phyloP scores from a whole-genome alignment of 2,329 filamentous ascomycete species.

The Ophiostoma montium region DNA sequence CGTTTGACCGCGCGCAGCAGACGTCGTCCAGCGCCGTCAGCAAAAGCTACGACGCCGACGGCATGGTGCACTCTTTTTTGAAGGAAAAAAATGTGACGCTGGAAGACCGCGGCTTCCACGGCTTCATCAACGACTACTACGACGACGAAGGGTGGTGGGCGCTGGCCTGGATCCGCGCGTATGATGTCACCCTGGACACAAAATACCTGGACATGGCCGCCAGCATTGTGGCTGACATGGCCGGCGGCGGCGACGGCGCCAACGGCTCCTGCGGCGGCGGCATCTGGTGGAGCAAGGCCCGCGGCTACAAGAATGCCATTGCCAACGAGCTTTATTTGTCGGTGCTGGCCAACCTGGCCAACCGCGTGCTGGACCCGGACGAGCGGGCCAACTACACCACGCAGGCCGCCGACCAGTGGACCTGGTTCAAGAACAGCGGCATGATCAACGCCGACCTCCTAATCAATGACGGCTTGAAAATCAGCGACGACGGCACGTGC shows the following conservation, averaged over 20 bases:
- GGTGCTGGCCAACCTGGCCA: conserved; percentile 37
- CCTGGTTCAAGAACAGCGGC: conserved; percentile 35
- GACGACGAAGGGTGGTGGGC: conserved; percentile 53
- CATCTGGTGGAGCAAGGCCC: conserved; percentile 42
- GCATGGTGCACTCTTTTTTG: conserved; percentile 22
- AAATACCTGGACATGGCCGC: conserved; percentile 37
- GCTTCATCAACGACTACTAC: conserved; percentile 42
- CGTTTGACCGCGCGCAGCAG: conserved; percentile 31
- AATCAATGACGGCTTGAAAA: conserved; percentile 38
- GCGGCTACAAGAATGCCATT: conserved; percentile 35
- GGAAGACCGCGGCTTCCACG: conserved; percentile 22
- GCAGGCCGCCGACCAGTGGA: conserved; percentile 34
- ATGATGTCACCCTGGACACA: conserved; percentile 32
- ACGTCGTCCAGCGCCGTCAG: conserved; percentile 21
- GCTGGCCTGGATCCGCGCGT: conserved; percentile 40
- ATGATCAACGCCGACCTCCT: conserved; percentile 35
- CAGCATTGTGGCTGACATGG: conserved; percentile 41
- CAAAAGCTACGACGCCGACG: conserved; percentile 24
- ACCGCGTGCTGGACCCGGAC: conserved; percentile 22
- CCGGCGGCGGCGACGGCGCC: conserved; percentile 21
- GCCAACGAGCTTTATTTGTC: conserved; percentile 43
- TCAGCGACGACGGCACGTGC: conserved; percentile 28
- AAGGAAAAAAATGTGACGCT: conserved; percentile 12
- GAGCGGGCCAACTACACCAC: conserved; percentile 28
- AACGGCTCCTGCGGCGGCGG: conserved; percentile 35